phyloP scores from a whole-genome alignment of 805 yeast genomes.

The Lachancea fermentati region DNA sequence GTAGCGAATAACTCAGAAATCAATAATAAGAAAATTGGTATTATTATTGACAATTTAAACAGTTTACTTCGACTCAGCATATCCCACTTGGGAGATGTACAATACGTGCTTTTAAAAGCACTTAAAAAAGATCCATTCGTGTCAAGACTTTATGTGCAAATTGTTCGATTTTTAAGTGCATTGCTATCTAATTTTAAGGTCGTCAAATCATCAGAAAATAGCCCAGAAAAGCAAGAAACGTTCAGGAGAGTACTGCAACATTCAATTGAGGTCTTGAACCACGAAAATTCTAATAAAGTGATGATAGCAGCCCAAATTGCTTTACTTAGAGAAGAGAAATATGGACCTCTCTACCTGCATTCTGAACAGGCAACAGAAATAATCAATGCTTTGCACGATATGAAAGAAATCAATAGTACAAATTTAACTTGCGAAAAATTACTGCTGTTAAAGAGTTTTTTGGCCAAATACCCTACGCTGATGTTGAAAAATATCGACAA shows the following conservation, averaged over 20 bases:
- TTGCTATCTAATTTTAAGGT: slow-evolving; percentile 24
- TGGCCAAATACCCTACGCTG: slow-evolving; percentile 18
- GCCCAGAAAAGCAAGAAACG: slow-evolving; percentile 10
- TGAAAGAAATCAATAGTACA: slow-evolving; percentile 24
- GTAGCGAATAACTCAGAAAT: slow-evolving; percentile 8
- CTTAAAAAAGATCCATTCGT: slow-evolving; percentile 25
- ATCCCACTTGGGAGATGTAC: slow-evolving; percentile 16
- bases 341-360: slow-evolving; percentile 15
- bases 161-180: slow-evolving; percentile 22
- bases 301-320: slow-evolving; percentile 24
- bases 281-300: slow-evolving; percentile 23
- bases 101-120: slow-evolving; percentile 13
- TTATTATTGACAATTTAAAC: slow-evolving; percentile 18
- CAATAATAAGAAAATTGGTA: slow-evolving; percentile 15
- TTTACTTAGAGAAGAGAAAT: slow-evolving; percentile 25
- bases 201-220: slow-evolving; percentile 13
- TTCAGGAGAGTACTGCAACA: slow-evolving; percentile 15
- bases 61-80: slow-evolving; percentile 12
- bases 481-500: slow-evolving; percentile 18
- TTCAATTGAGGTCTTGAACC: slow-evolving; percentile 18
- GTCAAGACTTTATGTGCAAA: slow-evolving; percentile 28
- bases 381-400: slow-evolving; percentile 12
- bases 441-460: slow-evolving; percentile 18
- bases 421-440: slow-evolving; percentile 25
- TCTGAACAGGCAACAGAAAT: slow-evolving; percentile 13